Conservation (phyloP, 2,329 filamentous ascomycete genomes). For the Colletotrichum sp. region DNA sequence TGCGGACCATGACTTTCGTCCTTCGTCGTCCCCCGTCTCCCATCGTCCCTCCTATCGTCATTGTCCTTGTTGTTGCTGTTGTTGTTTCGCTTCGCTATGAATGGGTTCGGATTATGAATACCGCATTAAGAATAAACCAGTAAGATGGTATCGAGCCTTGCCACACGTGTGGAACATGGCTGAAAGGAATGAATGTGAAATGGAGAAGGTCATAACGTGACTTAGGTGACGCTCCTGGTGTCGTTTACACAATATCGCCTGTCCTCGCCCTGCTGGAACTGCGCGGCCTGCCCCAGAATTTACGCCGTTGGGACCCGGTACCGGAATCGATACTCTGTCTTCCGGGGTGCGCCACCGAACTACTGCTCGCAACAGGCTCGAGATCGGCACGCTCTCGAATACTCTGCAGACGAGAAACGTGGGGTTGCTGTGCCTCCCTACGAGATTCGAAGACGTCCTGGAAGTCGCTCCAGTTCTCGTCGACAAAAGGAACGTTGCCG, state of each 20-base stretch:
- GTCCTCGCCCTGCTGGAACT: conserved; percentile 3
- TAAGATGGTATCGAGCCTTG: background rate
- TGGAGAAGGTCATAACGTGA: background rate
- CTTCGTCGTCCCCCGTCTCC: background rate
- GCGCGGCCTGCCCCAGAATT: conserved; percentile 12
- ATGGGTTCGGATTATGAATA: background rate
- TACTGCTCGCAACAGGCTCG: background rate
- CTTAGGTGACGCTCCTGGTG: background rate
- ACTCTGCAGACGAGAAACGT: conserved; percentile 22
- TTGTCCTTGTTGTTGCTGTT: background rate
- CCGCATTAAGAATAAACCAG: background rate
- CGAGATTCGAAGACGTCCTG: conserved; percentile 52
- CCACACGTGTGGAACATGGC: background rate
- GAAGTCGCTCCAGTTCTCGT: conserved; percentile 42
- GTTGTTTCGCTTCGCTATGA: background rate
- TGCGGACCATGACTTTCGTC: background rate
- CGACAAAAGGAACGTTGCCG: conserved; percentile 27
- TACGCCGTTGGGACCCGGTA: conserved; percentile 2
- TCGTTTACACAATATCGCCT: conserved; percentile 6
- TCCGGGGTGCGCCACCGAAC: background rate
- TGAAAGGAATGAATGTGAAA: background rate
- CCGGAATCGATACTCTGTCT: conserved; percentile 6
- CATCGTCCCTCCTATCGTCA: background rate
- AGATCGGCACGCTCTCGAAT: conserved; percentile 19
- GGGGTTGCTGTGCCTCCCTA: conserved; percentile 37